Evolutionary conservation across 768 basidiomycete species (phyloP).

Genomic region (Serpula lacrymans): DNA sequence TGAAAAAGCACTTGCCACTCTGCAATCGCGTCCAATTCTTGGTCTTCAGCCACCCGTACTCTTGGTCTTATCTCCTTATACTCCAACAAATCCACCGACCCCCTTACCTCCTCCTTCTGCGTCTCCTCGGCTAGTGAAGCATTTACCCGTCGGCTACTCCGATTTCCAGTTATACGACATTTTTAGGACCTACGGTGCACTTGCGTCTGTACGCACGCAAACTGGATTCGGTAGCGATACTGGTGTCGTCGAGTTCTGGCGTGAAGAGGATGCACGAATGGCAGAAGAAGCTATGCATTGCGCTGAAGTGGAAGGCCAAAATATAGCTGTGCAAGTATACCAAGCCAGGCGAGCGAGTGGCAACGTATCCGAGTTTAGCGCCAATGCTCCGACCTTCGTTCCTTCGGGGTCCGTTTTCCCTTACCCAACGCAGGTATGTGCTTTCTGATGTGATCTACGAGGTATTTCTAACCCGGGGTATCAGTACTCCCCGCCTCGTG

Average conservation of each 20-base stretch:
- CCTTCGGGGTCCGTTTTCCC: conserved; percentile 64
- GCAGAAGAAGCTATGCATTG: conserved; percentile 85
- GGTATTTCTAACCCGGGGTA: conserved; percentile 5
- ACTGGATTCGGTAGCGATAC: conserved; percentile 76
- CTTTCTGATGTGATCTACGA: conserved; percentile 4
- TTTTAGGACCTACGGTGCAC: conserved; percentile 79
- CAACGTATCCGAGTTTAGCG: conserved; percentile 61
- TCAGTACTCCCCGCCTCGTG: conserved; percentile 70
- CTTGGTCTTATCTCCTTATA: conserved; percentile 78
- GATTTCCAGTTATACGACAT: conserved; percentile 80
- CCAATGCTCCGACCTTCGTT: conserved; percentile 72
- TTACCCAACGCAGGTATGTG: conserved; percentile 57
- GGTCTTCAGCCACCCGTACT: conserved; percentile 53
- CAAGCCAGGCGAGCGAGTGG: conserved; percentile 60
- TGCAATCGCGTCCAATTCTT: conserved; percentile 73
- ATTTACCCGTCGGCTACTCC: conserved; percentile 65
- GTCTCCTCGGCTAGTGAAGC: conserved; percentile 77
- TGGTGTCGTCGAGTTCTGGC: conserved; percentile 82
- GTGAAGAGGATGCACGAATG: conserved; percentile 75
- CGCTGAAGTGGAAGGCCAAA: conserved; percentile 77
- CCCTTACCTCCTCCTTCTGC: conserved; percentile 75
- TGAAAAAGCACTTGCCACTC: conserved; percentile 83
- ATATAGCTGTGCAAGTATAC: conserved; percentile 80
- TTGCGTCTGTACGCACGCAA: conserved; percentile 72
- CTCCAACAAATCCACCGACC: conserved; percentile 73